Conservation (phyloP, 331 rosid species). For the Acacia concinna region DNA sequence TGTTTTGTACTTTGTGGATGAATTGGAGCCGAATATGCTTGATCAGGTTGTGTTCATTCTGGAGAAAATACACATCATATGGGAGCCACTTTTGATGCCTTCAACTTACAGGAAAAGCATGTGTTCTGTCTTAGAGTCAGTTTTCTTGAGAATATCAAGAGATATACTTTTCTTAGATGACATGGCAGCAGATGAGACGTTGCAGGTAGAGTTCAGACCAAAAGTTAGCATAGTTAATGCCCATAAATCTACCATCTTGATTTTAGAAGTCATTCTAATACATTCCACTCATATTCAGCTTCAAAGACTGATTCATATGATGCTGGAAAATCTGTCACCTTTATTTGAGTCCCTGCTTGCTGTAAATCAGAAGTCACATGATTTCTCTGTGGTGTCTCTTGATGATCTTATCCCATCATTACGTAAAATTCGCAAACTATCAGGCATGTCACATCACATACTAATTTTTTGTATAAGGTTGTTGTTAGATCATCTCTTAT, state of each 20-base stretch:
- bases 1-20: constrained; percentile 24
- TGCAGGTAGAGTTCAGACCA: constrained; percentile 54
- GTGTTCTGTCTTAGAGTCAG: constrained; percentile 76
- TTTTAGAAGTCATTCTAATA: constrained; percentile 35
- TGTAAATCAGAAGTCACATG: constrained; percentile 48
- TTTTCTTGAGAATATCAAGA: constrained; percentile 72
- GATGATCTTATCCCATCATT: constrained; percentile 72
- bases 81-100: constrained; percentile 93
- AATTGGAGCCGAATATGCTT: constrained; percentile 32
- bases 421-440: constrained; percentile 75
- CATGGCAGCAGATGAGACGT: constrained; percentile 94
- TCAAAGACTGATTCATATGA: constrained; percentile 69
- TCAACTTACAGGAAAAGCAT: constrained; percentile 80
- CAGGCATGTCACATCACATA: constrained; percentile 60
- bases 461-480: constrained; percentile 6
- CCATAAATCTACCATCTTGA: constrained; percentile 14
- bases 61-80: constrained; percentile 85
- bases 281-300: constrained; percentile 50
- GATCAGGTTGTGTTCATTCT: constrained; percentile 83
- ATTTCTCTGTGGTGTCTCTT: constrained; percentile 41
- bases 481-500: constrained; percentile 17
- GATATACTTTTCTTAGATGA: constrained; percentile 88
- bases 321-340: constrained; percentile 69
- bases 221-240: background rate
- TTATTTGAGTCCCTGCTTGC: constrained; percentile 63